Evolutionary conservation across 2,329 filamentous ascomycete species (phyloP), one percentile per base, ranked within the genome.

Genomic region (Aspergillus felis): DNA sequence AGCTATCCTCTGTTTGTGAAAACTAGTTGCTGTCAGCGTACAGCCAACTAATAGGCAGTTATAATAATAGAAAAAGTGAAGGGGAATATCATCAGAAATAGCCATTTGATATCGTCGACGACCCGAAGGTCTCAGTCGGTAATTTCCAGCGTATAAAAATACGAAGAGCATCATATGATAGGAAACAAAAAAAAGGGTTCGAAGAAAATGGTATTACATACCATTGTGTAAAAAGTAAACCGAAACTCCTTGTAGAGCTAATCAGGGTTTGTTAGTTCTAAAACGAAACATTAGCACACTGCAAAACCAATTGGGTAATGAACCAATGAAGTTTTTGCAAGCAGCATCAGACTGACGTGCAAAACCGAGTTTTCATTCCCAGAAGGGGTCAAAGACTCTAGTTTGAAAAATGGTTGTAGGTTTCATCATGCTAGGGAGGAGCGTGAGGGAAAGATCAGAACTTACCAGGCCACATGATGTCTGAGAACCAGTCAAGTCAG

Each of bases 311-410:
- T 10, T 12, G 51, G n/a, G 38, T 9, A 49, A 24, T 27, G n/a
- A 58, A 53, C 47, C 51, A 58, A 55, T 20, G 28, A 49, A 10
- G 56, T 55, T 54, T 17, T 61, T 60, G 53, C 55, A 47, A 59
- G 58, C 54, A 72, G 76, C 51, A 82, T 94, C 90, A 94, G 90
- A 91, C 90, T 94, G 90, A 94, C 90, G 89, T 93, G 87, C 85
- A 87, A 77, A 90, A 74, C 66, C 64, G 74, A 76, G 85, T 87
- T 93, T 92, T 92, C 90, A 93, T 88, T 83, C 79, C 82, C 86
- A 61, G 57, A 82, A 75, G 53, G 64, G 88, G 87, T 95, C 91
- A 94, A 94, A 95, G 91, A 95, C 91, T 95, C 91, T 95, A 95
- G 90, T 92, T 92, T 82, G 77, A 76, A 79, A 87, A 66, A 54